phyloP scores from a whole-genome alignment of 208 protist species.

The Angomonas deanei region DNA sequence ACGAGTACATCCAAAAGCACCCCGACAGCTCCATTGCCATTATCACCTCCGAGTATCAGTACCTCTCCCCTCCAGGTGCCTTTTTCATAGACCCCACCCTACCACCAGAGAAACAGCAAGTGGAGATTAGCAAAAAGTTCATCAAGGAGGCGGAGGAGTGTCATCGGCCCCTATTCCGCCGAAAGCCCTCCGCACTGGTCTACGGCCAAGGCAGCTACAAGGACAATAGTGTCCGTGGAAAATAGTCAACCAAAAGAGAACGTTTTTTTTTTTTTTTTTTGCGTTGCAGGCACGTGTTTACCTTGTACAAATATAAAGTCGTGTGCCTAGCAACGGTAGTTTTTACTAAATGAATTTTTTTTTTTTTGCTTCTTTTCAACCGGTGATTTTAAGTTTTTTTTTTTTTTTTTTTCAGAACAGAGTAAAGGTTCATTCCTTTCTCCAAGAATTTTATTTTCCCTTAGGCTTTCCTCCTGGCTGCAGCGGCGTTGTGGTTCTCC shows the following conservation, averaged over 20 bases:
- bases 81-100: slow-evolving; percentile 1
- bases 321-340: too few relatives aligned
- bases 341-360: slow-evolving; percentile 2
- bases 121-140: slow-evolving; percentile 1
- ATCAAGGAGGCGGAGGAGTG: slow-evolving; percentile 12
- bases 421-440: background rate
- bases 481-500: too few relatives aligned
- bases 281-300: background rate
- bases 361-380: slow-evolving; percentile 4
- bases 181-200: background rate
- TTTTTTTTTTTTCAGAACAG: background rate
- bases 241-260: too few relatives aligned
- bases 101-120: background rate
- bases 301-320: slow-evolving; percentile 3
- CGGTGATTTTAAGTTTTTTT: background rate
- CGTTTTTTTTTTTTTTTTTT: slow-evolving; percentile 9
- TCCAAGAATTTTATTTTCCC: background rate
- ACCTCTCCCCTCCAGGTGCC: background rate
- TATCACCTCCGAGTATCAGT: slow-evolving; percentile 2
- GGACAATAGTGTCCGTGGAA: background rate
- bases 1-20: slow-evolving; percentile 6
- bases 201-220: background rate
- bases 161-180: slow-evolving; percentile 14
- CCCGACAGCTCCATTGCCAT: background rate
- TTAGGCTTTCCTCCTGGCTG: background rate